Evolutionary conservation across 2,329 filamentous ascomycete genomes (phyloP).

Genomic region (Cyclaneusma minus): DNA sequence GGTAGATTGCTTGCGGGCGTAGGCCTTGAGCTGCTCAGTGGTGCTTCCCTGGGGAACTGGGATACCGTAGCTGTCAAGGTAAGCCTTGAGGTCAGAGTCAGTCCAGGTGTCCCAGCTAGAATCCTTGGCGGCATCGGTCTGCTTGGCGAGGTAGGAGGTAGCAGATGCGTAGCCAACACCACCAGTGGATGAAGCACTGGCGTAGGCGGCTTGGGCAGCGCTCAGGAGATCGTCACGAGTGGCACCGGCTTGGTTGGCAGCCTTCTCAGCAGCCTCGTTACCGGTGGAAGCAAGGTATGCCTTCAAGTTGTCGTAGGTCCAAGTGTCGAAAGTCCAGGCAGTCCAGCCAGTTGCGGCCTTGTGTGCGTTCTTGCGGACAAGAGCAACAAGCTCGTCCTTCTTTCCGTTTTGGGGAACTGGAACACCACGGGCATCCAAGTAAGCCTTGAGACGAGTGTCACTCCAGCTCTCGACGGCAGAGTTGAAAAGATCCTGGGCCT

Average conservation of each 20-base stretch:
- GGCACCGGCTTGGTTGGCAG: constrained; percentile 43
- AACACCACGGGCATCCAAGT: constrained; percentile 61
- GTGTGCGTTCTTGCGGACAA: constrained; percentile 59
- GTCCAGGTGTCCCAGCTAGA: constrained; percentile 59
- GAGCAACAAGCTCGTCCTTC: constrained; percentile 56
- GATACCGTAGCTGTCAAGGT: constrained; percentile 66
- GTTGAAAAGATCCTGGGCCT: constrained; percentile 52
- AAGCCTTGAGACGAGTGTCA: constrained; percentile 62
- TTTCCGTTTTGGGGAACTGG: constrained; percentile 59
- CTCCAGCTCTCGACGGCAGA: constrained; percentile 49
- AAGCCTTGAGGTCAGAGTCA: constrained; percentile 52
- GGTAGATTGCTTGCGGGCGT: constrained; percentile 56
- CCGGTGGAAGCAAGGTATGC: constrained; percentile 36
- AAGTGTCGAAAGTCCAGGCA: constrained; percentile 69
- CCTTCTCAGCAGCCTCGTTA: constrained; percentile 39
- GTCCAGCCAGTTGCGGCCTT: constrained; percentile 52
- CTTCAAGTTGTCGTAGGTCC: constrained; percentile 56
- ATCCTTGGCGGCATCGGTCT: constrained; percentile 50
- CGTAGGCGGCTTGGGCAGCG: constrained; percentile 45
- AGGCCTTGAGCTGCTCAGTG: constrained; percentile 50
- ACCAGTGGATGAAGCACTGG: constrained; percentile 41
- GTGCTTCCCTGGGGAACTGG: constrained; percentile 16
- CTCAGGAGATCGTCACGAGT: constrained; percentile 60
- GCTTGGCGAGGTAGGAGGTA: constrained; percentile 53
- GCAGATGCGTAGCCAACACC: constrained; percentile 47